A percentile compares a stretch with the other conserved stretches of the same genome.
Conservation (phyloP, 163 green algal genomes). For the Volvox carteri region DNA sequence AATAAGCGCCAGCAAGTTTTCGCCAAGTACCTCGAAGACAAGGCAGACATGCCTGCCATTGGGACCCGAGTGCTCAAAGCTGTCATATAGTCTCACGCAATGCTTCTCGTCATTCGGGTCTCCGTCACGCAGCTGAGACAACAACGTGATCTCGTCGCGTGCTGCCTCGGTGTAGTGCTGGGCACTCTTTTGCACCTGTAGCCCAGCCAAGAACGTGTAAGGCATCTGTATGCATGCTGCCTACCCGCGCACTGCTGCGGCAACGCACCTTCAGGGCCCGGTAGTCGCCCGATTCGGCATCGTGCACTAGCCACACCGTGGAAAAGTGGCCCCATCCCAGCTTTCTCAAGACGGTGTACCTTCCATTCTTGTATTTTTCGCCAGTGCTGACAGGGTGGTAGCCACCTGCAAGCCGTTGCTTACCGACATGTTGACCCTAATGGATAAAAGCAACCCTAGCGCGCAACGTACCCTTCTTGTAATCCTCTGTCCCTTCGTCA, state of each 20-base stretch:
- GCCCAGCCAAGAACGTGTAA: background rate
- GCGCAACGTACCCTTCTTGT: constrained; percentile 71
- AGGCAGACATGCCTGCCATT: constrained; percentile 97
- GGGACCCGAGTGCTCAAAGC: constrained; percentile 93
- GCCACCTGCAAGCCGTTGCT: constrained; percentile 77
- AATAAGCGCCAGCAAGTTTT: constrained; percentile 99
- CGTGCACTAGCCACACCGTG: constrained; percentile 96
- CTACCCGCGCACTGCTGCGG: background rate
- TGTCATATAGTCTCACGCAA: constrained; percentile 92
- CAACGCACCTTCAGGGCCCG: constrained; percentile 77
- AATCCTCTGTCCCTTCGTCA: constrained; percentile 80
- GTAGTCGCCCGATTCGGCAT: constrained; percentile 73
- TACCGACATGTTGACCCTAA: background rate
- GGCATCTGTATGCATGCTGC: background rate
- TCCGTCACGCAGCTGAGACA: constrained; percentile 84
- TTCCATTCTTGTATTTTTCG: constrained; percentile 91
- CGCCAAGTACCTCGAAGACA: constrained; percentile 97
- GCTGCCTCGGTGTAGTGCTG: constrained; percentile 98
- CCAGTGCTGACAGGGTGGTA: constrained; percentile 96
- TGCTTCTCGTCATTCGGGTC: constrained; percentile 80
- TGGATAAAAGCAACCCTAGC: constrained; percentile 5
- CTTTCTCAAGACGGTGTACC: constrained; percentile 96
- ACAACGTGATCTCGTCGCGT: constrained; percentile 94
- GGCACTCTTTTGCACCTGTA: constrained; percentile 93
- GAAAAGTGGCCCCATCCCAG: constrained; percentile 99